Base-by-base conservation (phyloP, 176 grass and related monocot species). In the Tuctoria greenei region DNA sequence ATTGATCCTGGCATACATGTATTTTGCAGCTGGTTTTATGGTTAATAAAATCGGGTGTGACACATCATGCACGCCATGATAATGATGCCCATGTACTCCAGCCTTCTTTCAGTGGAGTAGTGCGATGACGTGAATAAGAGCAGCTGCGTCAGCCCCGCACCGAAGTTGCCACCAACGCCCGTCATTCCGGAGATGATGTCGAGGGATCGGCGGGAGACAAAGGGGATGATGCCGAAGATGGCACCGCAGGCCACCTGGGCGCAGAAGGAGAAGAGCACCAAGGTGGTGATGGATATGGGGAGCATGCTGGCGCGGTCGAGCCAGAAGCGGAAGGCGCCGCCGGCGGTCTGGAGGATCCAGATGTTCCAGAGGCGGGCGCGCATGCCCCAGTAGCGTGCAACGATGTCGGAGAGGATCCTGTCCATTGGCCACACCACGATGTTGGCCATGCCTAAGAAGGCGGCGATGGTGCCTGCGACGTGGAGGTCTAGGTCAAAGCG, bases 21-120 rank as follows among this genome's bases (percentile, higher is more conserved):
- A n/a, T n/a, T n/a, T n/a, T n/a, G n/a, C n/a, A n/a, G n/a, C n/a
- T n/a, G n/a, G n/a, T n/a, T n/a, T n/a, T n/a, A n/a, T n/a, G n/a
- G n/a, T n/a, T n/a, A n/a, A n/a, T n/a, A n/a, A n/a, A n/a, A n/a
- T n/a, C n/a, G n/a, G n/a, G n/a, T n/a, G n/a, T n/a, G n/a, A n/a
- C n/a, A n/a, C n/a, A n/a, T n/a, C n/a, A n/a, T n/a, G 81, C 94
- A 97, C 4, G 74, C 88, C 91, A 97, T 97, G 78, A 93, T 86
- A 91, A 97, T 93, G 64, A 97, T 79, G 4, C 94, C 94, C 94
- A 97, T 97, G 59, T 85, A 81, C 64, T 76, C 38, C 0, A 97
- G 61, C 0, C 94, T 91, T 3, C 13, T 87, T 0, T 46, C 81
- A 0, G 88, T 97, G 16, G 91, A 86, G 57, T 97, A 91, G 1